These are phyloP conservation scores for Straminergon stramineum DNA, from an alignment of 225 moss, liverwort and hornwort genomes.

Conservation along the genomic window DNA sequence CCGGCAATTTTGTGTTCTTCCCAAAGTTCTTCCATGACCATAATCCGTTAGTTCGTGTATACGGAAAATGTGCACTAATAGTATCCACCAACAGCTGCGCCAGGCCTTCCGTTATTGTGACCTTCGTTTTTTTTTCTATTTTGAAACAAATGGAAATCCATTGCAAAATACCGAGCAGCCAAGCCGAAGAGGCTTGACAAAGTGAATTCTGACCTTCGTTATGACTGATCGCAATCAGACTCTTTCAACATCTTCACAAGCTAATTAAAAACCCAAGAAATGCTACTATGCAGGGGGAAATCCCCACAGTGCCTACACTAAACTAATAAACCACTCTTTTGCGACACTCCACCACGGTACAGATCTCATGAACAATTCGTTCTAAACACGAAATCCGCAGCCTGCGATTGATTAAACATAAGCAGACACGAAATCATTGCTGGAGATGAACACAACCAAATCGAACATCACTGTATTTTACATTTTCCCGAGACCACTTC, in stretches of 20 bases:
- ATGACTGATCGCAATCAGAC: neutral
- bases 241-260: neutral
- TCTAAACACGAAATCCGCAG: no score
- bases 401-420: neutral
- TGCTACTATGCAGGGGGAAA: accelerated
- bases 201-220: no score
- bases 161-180: no score
- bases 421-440: neutral
- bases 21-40: accelerated
- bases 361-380: neutral
- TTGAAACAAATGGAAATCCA: no score
- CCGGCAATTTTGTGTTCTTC: neutral
- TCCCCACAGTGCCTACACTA: accelerated
- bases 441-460: no score
- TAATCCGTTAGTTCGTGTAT: accelerated
- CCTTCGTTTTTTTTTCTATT: no score
- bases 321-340: accelerated
- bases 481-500: neutral
- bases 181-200: no score
- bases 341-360: neutral
- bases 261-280: accelerated
- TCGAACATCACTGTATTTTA: neutral
- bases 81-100: accelerated
- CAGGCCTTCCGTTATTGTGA: no score
- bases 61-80: neutral